Evolutionary conservation across 768 basidiomycete species (phyloP), one percentile per base, ranked within the genome.

Genomic region (Tylopilus cervinicoccineus): DNA sequence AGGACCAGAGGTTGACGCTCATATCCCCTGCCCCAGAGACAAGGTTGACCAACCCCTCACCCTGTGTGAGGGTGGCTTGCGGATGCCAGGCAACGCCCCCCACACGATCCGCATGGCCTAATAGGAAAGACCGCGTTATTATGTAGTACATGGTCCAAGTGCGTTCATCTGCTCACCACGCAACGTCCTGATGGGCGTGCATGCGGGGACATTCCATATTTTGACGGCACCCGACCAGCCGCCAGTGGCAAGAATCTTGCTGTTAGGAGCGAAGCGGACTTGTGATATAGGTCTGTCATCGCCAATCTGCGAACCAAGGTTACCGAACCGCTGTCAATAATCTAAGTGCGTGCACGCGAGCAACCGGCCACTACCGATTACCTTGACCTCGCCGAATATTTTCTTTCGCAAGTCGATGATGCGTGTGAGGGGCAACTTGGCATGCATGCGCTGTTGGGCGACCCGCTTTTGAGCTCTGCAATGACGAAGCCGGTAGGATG

Each of bases 31-130:
- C 95, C 32, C 93, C 91, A 51, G 92, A 95, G 3, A 81, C 94
- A 43, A 99, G 75, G 65, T 96, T 97, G 13, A 90, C 85, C 1
- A 75, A 45, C 53, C 80, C 72, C 63, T 79, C 69, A 45, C 74
- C 64, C 65, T 85, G 81, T 41, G 84, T 66, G 13, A 94, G 61
- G 1, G 94, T 96, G 16, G 95, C 94, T 59, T 84, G 73, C 1
- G 96, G 96, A 73, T 99, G 94, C 96, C 96, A 99, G 32, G 94
- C 93, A 38, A 97, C 85, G 17, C 96, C 96, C 42, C 96, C 93
- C 24, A 98, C 84, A 43, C 88, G 84, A 61, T 98, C 95, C 31
- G 75, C 79, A 60, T 97, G 94, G 7, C 90, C 92, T 91, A n/a
- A 54, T 36, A 34, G 41, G 11, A 28, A 45, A 11, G 37, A 45